Evolutionary conservation across 2,329 filamentous ascomycete species (phyloP), one percentile per base, ranked within the genome.

Genomic region (Pestalotiopsis sp.): DNA sequence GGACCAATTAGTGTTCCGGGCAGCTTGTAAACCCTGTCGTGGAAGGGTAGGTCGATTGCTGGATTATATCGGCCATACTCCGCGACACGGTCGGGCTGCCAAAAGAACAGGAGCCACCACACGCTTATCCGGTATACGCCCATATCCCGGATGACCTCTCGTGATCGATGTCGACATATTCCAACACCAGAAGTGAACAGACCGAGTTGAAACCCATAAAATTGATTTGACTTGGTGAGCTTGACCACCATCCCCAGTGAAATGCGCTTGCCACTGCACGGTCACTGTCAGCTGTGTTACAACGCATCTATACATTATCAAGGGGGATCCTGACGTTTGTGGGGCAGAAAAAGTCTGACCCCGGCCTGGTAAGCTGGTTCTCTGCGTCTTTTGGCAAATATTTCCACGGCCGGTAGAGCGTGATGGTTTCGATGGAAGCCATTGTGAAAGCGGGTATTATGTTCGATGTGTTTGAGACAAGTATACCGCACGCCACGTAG

Each of bases 171-270:
- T 6, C 26, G 26, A 30, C 26, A 6, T 94, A 95, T 66, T 86
- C 78, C 40, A 95, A 84, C 4, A 91, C 81, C 70, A 96, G 84
- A 61, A 94, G 78, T 1, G 93, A 92, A 92, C 93, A 97, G 72
- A 94, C 83, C 55, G 89, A 83, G 76, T 85, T 86, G 86, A 97
- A 97, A 80, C 97, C 84, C 80, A 95, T 86, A 82, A 96, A 97
- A 80, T 90, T 89, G 77, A 92, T 82, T 44, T 85, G 81, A 11
- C 86, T 83, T 7, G 91, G 89, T 2, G 83, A 80, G 65, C 71
- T 68, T 70, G 73, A 68, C 67, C 71, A 65, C 44, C 81, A 82
- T 64, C 26, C 26, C 26, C 7, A 30, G 26, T 30, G 44, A n/a
- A 52, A 30, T 30, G 26, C 6, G 26, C 6, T 30, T 30, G 26